phyloP scores from a whole-genome alignment of 129 eudicot genomes.

The Ambrosia trifida region DNA sequence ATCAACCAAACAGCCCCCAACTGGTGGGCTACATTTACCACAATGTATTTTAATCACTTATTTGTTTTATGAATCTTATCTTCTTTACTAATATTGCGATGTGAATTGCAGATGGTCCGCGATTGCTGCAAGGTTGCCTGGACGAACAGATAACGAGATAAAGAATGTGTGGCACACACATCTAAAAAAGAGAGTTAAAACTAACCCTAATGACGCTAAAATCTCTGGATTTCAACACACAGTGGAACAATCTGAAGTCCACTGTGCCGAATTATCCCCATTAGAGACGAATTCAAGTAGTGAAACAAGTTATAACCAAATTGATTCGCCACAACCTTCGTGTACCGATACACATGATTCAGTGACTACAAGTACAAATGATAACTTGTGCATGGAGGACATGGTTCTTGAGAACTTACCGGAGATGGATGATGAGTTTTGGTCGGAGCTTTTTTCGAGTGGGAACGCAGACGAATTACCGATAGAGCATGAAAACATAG shows the following conservation, averaged over 20 bases:
- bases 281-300: constrained; percentile 18
- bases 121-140: constrained; percentile 74
- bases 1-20: no score
- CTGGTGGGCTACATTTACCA: no score
- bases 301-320: constrained; percentile 29
- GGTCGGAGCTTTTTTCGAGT: constrained; percentile 50
- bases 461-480: constrained; percentile 35
- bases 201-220: not conserved
- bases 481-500: constrained; percentile 20
- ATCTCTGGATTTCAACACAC: not conserved
- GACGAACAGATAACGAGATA: constrained; percentile 81
- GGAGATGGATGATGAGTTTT: constrained; percentile 46
- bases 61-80: no score
- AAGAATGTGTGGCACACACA: constrained; percentile 87
- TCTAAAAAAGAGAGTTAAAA: constrained; percentile 49
- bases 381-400: constrained; percentile 22
- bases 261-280: constrained; percentile 10
- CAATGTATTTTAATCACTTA: no score
- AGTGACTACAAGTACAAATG: constrained; percentile 25
- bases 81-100: constrained; percentile 1
- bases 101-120: constrained; percentile 69
- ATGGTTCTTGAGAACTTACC: constrained; percentile 32
- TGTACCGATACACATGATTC: constrained; percentile 38
- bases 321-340: constrained; percentile 41
- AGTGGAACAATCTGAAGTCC: not conserved